These are phyloP conservation scores for Zea luxurians DNA, from an alignment of 176 grass and related monocot genomes.

Conservation along the genomic window DNA sequence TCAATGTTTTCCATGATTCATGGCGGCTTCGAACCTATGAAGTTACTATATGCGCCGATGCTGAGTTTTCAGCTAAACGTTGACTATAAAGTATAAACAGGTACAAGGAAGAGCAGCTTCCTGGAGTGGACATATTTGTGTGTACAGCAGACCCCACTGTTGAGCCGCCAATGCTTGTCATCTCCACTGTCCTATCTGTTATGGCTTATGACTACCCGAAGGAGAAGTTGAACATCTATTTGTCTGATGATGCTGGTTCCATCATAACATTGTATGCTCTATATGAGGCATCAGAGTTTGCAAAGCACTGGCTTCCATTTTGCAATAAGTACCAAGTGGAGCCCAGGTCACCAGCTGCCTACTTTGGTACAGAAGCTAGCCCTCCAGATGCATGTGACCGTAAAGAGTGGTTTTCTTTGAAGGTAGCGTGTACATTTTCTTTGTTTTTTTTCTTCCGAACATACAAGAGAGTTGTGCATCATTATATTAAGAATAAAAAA, in stretches of 20 bases:
- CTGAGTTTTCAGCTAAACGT: neutral
- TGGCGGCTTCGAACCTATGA: neutral
- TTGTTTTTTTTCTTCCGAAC: neutral
- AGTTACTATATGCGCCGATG: neutral
- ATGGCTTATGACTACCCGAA: constrained; percentile 79
- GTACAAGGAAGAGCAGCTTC: constrained; percentile 45
- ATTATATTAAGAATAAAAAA: no score
- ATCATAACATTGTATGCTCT: constrained; percentile 55
- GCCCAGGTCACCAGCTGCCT: constrained; percentile 66
- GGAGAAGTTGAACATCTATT: constrained; percentile 69
- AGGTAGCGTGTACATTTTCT: constrained; percentile 41
- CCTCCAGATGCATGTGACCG: constrained; percentile 24
- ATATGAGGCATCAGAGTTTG: constrained; percentile 68
- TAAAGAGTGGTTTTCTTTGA: constrained; percentile 53
- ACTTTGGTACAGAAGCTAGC: constrained; percentile 40
- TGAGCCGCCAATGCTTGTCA: constrained; percentile 71
- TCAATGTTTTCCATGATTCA: neutral
- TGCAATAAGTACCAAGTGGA: constrained; percentile 64
- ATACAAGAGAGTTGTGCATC: no score
- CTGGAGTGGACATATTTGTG: constrained; percentile 69
- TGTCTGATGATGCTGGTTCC: constrained; percentile 68
- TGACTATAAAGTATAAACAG: constrained; percentile 24
- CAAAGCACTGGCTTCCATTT: constrained; percentile 72
- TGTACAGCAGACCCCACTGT: constrained; percentile 62
- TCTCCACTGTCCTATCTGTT: constrained; percentile 67